Evolutionary conservation across 2,329 filamentous ascomycete genomes (phyloP).

Genomic region (Hypomyces rosellus): DNA sequence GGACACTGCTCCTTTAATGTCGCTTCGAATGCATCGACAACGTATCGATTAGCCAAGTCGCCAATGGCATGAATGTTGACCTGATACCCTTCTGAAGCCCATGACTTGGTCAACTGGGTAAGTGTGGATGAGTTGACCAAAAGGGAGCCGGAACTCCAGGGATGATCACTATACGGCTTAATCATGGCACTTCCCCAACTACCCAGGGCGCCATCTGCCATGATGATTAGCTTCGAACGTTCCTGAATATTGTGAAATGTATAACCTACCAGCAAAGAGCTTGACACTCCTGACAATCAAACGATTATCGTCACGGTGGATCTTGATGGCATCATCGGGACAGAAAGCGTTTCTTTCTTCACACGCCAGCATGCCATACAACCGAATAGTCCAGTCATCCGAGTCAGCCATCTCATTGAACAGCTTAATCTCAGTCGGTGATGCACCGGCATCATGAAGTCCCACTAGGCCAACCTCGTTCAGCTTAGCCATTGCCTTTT

Average conservation of each 20-base stretch:
- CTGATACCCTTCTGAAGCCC: conserved; percentile 57
- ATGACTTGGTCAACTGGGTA: conserved; percentile 45
- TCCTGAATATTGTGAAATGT: neutral
- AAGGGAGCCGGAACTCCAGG: conserved; percentile 55
- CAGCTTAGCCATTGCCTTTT: conserved; percentile 54
- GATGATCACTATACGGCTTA: conserved; percentile 62
- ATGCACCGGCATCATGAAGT: conserved; percentile 61
- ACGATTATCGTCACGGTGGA: conserved; percentile 39
- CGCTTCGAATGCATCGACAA: conserved; percentile 55
- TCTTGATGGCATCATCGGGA: conserved; percentile 39
- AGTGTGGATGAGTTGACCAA: conserved; percentile 59
- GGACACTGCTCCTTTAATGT: conserved; percentile 51
- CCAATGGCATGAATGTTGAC: conserved; percentile 70
- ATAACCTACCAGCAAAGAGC: conserved; percentile 54
- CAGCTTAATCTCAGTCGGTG: conserved; percentile 47
- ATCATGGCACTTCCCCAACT: conserved; percentile 67
- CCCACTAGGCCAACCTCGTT: conserved; percentile 62
- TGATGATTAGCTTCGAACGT: neutral
- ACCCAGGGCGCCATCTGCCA: conserved; percentile 59
- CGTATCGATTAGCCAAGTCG: conserved; percentile 59
- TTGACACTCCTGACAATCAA: conserved; percentile 59
- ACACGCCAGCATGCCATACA: conserved; percentile 66
- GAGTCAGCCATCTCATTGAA: conserved; percentile 43
- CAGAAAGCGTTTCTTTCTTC: conserved; percentile 59
- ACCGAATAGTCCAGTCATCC: conserved; percentile 53